phyloP scores from a whole-genome alignment of 2,329 filamentous ascomycete genomes.

The Fusarium avenaceum region DNA sequence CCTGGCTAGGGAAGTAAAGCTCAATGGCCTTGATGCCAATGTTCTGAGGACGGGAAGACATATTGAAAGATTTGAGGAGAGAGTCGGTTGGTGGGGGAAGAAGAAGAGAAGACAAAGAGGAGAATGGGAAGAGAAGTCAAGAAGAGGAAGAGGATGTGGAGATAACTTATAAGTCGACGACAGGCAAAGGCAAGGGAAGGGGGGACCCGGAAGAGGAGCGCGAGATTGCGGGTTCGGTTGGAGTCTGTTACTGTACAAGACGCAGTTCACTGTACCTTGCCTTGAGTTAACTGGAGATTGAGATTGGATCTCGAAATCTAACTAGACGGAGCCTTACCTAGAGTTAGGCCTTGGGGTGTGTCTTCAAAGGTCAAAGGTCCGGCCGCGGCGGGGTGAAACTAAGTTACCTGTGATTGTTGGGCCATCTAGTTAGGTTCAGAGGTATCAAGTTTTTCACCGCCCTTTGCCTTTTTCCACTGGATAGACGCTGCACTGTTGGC shows the following conservation, averaged over 20 bases:
- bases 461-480: slow-evolving; percentile 43
- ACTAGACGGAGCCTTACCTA: slow-evolving; percentile 15
- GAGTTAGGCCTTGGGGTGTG: slow-evolving; percentile 20
- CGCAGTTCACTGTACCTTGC: too few relatives aligned
- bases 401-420: slow-evolving; percentile 37
- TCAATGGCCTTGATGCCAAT: slow-evolving; percentile 95
- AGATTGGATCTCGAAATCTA: slow-evolving; percentile 45
- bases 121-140: slow-evolving; percentile 33
- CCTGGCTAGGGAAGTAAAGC: slow-evolving; percentile 89
- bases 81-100: slow-evolving; percentile 24
- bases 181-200: slow-evolving; percentile 20
- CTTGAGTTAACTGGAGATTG: slow-evolving; percentile 35
- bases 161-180: slow-evolving; percentile 34
- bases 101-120: slow-evolving; percentile 32
- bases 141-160: slow-evolving; percentile 36
- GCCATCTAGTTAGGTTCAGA: slow-evolving; percentile 37
- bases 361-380: slow-evolving; percentile 11
- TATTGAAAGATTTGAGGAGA: slow-evolving; percentile 55
- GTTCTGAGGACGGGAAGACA: slow-evolving; percentile 85
- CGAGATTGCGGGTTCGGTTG: slow-evolving; percentile 44
- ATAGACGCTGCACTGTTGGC: slow-evolving; percentile 32
- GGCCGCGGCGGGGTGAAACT: slow-evolving; percentile 35
- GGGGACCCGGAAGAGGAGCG: slow-evolving; percentile 41
- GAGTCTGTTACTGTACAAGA: slow-evolving; percentile 8
- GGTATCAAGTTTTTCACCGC: slow-evolving; percentile 48